Evolutionary conservation across 2,329 filamentous ascomycete genomes (phyloP), one percentile per base, ranked within the genome.

Genomic region (Neonectria magnoliae): DNA sequence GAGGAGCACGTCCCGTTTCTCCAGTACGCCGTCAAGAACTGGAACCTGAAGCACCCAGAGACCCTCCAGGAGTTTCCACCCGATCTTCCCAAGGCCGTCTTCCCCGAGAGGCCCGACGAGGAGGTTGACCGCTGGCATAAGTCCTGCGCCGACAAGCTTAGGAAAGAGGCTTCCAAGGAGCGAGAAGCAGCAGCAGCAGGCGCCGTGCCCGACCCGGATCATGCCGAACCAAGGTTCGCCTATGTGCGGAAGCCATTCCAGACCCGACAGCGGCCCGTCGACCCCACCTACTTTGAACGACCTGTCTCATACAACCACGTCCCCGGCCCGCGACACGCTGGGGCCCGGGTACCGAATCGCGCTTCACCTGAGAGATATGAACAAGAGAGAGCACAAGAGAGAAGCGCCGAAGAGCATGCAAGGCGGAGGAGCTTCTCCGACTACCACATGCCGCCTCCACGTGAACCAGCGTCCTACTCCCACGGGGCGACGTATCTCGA

Each of bases 81-180:
- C 7, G 84, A 89, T 58, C 80, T 91, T 4, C 88, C 89, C 2
- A 79, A 77, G 29, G 81, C 83, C n/a, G 87, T 90, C 0, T 92
- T 95, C 63, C 95, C 96, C 0, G 76, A 84, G 2, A 82, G 87
- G 47, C 87, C 94, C 1, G 95, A 98, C 73, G 81, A 85, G 5
- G 90, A 91, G n/a, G 94, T 97, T 80, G 88, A 94, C 60, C 83
- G 85, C 63, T 99, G 96, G 95, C 94, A 98, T 76, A 89, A 92
- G 70, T 83, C 85, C 2, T 94, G 97, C 61, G 91, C 89, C 38
- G 85, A 90, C 63, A 88, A 87, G 70, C 80, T 97, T 53, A 87
- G 89, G 66, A 83, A 86, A 60, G 90, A 94, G 70, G 83, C 84
- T 2, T 79, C 80, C 11, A 77, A 78, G 5, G 76, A 78, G 55